These are phyloP conservation scores for Cordyceps farinosa DNA, from an alignment of 2,329 filamentous ascomycete species.

Conservation along the genomic window DNA sequence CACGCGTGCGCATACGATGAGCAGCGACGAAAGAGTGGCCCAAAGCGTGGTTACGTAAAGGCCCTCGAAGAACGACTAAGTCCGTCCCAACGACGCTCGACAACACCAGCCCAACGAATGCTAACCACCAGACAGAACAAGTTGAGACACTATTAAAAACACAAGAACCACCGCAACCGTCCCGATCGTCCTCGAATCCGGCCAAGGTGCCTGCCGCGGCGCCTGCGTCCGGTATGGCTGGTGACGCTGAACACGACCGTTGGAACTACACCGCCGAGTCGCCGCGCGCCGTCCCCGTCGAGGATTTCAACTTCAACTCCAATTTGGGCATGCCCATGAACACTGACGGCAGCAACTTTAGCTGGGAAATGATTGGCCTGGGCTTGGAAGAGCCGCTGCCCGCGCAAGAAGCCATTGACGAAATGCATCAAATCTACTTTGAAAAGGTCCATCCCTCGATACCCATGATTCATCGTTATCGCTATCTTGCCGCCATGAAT, in stretches of 20 bases:
- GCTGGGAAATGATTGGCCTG: conserved; percentile 72
- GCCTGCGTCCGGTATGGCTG: conserved; percentile 34
- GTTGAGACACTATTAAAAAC: conserved; percentile 87
- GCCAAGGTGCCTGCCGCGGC: conserved; percentile 22
- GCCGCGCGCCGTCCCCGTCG: conserved; percentile 44
- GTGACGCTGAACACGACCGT: conserved; percentile 48
- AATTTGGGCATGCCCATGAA: conserved; percentile 49
- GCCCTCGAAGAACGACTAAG: conserved; percentile 87
- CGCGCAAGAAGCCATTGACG: conserved; percentile 66
- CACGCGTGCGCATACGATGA: conserved; percentile 91
- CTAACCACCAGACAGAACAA: conserved; percentile 59
- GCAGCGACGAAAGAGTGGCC: conserved; percentile 88
- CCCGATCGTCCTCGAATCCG: not conserved
- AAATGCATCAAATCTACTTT: conserved; percentile 87
- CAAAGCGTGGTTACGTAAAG: conserved; percentile 92
- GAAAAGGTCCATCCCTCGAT: conserved; percentile 81
- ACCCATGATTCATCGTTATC: conserved; percentile 84
- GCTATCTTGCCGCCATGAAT: conserved; percentile 86
- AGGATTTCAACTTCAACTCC: conserved; percentile 57
- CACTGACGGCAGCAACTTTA: conserved; percentile 55
- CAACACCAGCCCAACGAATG: not conserved
- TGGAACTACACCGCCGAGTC: conserved; percentile 56
- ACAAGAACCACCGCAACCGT: conserved; percentile 53
- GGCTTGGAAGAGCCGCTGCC: conserved; percentile 58
- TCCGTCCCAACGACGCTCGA: conserved; percentile 43